Percentiles rank a stretch among this genome's conserved stretches.
Evolutionary conservation across 2,329 filamentous ascomycete species (phyloP).

Genomic region (Aspergillus sp.): DNA sequence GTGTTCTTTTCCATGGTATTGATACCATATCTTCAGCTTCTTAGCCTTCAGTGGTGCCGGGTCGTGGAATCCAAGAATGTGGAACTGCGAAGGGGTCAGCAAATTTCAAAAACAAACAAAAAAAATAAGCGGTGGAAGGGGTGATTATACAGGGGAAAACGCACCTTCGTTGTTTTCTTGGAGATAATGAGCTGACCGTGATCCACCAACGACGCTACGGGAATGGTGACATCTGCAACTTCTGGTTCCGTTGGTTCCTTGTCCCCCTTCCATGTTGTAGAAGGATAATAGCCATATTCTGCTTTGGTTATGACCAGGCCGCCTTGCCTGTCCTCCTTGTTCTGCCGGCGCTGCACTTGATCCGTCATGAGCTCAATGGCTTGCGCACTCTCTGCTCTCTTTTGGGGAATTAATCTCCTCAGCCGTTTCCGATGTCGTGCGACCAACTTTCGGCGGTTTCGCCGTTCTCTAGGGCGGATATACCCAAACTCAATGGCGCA

Average conservation of each 20-base stretch:
- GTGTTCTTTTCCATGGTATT: conserved; percentile 40
- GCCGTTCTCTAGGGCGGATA: conserved; percentile 39
- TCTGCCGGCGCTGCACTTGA: conserved; percentile 39
- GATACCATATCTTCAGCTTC: conserved; percentile 42
- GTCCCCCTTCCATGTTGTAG: conserved; percentile 23
- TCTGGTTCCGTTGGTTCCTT: conserved; percentile 23
- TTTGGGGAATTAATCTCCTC: conserved; percentile 35
- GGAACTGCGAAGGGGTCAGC: conserved; percentile 33
- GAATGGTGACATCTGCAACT: conserved; percentile 42
- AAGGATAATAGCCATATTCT: conserved; percentile 40
- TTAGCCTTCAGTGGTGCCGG: conserved; percentile 44
- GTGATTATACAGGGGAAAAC: not conserved
- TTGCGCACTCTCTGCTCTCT: conserved; percentile 37
- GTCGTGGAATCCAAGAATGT: conserved; percentile 46
- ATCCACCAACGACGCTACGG: conserved; percentile 46
- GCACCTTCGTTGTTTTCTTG: conserved; percentile 36
- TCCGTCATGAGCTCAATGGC: conserved; percentile 43
- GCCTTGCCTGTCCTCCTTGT: conserved; percentile 31
- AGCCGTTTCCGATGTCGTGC: conserved; percentile 39
- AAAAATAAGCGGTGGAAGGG: not conserved
- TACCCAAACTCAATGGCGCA: conserved; percentile 43
- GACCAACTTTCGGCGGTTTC: conserved; percentile 33
- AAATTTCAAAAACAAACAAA: not conserved
- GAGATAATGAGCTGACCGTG: conserved; percentile 41
- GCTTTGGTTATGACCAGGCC: conserved; percentile 43